Base-by-base conservation (phyloP, 805 yeast species). In the Cyberlindnera amylophila region DNA sequence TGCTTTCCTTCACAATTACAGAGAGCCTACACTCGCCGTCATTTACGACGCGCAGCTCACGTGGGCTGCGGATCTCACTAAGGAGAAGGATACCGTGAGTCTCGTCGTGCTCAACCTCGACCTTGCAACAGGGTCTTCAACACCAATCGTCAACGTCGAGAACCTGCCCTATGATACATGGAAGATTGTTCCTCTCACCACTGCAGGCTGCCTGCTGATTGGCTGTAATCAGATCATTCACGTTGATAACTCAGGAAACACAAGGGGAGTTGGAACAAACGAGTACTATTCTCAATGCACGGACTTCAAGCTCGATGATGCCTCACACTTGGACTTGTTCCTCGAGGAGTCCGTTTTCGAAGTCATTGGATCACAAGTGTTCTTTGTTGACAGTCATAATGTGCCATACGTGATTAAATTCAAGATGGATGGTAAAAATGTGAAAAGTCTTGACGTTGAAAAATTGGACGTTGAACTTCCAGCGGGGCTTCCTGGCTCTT, bases 151-250 rank as follows among this genome's bases (percentile, higher is more conserved):
- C 46, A 80, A 78, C 38, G 67, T 85, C 6, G 71, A 75, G 13
- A 72, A 72, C 30, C 65, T 91, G 23, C 95, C 96, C 0, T 86
- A 78, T 63, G 96, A 87, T 58, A 58, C 83, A 2, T 82, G 79
- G 50, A 64, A 71, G 13, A 62, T 89, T 9, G 62, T 83, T 9
- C 82, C 96, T 0, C 65, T 88, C 27, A 88, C 91, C 0, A 64
- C 83, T 27, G 79, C 80, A 46, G 96, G 97, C 0, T 66, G 80
- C 35, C 62, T 89, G 6, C 52, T 77, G 4, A 41, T 86, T 3
- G 96, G 97, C 1, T 73, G 83, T 28, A 89, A 90, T 58, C 86
- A 83, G 53, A 51, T 90, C 8, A 65, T 87, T 10, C 90, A 86
- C 61, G 74, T 88, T 14, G 96, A 90, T 56, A 79, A 86, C 24